Evolutionary conservation across 176 grass and related monocot species (phyloP).

Genomic region (Eragrostis nindensis): DNA sequence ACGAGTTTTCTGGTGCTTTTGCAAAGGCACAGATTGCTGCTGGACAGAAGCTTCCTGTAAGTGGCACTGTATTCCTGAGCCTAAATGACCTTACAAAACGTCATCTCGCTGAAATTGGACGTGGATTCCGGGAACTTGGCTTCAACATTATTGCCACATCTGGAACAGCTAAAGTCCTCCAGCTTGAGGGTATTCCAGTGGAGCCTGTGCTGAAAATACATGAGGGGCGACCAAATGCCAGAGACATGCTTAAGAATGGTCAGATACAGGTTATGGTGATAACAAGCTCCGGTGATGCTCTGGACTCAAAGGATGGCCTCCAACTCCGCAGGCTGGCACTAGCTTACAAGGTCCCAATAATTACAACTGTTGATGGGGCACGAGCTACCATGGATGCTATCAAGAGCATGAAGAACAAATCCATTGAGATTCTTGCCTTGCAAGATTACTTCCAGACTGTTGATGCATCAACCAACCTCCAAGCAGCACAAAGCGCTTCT

Average conservation of each 20-base stretch:
- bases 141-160: slow-evolving; percentile 90
- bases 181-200: slow-evolving; percentile 79
- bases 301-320: slow-evolving; percentile 86
- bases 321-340: slow-evolving; percentile 87
- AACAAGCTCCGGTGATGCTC: slow-evolving; percentile 88
- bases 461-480: slow-evolving; percentile 56
- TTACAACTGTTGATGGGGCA: slow-evolving; percentile 94
- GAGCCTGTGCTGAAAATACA: slow-evolving; percentile 94
- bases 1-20: slow-evolving; percentile 85
- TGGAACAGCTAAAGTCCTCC: slow-evolving; percentile 82
- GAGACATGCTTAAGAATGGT: slow-evolving; percentile 87
- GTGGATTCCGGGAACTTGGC: slow-evolving; percentile 71
- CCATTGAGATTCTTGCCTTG: slow-evolving; percentile 76
- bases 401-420: slow-evolving; percentile 80
- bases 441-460: slow-evolving; percentile 83
- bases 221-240: slow-evolving; percentile 86
- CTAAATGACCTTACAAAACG: slow-evolving; percentile 89
- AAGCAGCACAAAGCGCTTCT: slow-evolving; percentile 54
- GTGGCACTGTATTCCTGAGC: slow-evolving; percentile 85
- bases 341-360: slow-evolving; percentile 87
- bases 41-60: slow-evolving; percentile 81
- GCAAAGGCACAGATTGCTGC: slow-evolving; percentile 98
- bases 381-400: slow-evolving; percentile 86
- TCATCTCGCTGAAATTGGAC: slow-evolving; percentile 77
- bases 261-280: slow-evolving; percentile 96